Evolutionary conservation across 2,329 filamentous ascomycete genomes (phyloP).

Genomic region (Colletotrichum endophyticum): DNA sequence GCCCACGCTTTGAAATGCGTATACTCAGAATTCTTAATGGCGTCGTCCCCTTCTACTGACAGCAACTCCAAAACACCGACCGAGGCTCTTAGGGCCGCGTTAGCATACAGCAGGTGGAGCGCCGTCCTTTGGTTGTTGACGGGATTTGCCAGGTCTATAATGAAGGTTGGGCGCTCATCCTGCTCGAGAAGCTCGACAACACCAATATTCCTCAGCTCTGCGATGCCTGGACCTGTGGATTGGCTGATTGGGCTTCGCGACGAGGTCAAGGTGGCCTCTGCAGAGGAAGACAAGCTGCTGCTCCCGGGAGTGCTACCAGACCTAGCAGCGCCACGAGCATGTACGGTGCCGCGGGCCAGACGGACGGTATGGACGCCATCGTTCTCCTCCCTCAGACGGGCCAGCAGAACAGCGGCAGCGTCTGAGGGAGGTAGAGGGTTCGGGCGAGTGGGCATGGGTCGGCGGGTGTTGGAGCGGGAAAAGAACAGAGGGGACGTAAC

Average conservation of each 20-base stretch:
- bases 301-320: conserved; percentile 58
- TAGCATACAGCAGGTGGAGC: conserved; percentile 71
- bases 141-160: conserved; percentile 70
- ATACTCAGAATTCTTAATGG: conserved; percentile 53
- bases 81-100: conserved; percentile 67
- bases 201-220: conserved; percentile 68
- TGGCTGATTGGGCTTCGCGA: conserved; percentile 53
- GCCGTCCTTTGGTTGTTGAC: conserved; percentile 57
- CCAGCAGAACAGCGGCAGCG: conserved; percentile 50
- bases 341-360: conserved; percentile 59
- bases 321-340: conserved; percentile 46
- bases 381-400: conserved; percentile 47
- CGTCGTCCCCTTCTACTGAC: conserved; percentile 50
- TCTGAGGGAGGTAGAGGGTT: conserved; percentile 44
- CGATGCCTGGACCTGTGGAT: conserved; percentile 51
- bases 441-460: conserved; percentile 39
- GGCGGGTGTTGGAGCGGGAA: conserved; percentile 45
- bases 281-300: conserved; percentile 52
- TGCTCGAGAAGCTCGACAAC: conserved; percentile 77
- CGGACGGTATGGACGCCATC: conserved; percentile 59
- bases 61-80: conserved; percentile 62
- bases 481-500: conserved; percentile 59
- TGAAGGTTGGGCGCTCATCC: conserved; percentile 77
- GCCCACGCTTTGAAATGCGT: conserved; percentile 74
- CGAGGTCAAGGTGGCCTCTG: conserved; percentile 36